phyloP scores from a whole-genome alignment of 768 basidiomycete genomes.

The Scleroderma bovista region DNA sequence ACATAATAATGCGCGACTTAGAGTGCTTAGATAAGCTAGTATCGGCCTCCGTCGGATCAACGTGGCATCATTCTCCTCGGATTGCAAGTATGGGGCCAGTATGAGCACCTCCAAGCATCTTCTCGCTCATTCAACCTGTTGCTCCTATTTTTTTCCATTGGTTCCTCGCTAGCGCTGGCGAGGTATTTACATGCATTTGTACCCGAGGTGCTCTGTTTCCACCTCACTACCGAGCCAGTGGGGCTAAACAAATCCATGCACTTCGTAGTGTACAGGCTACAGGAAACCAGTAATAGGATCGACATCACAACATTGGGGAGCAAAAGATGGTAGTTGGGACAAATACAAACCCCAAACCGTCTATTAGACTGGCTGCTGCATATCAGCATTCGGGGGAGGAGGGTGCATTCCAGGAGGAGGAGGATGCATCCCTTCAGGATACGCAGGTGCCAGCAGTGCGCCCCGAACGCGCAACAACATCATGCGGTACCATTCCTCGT shows the following conservation, averaged over 20 bases:
- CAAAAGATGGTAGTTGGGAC: neutral
- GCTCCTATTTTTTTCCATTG: too few relatives aligned
- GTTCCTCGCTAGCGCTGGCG: too few relatives aligned
- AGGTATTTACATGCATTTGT: neutral
- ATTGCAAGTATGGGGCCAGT: too few relatives aligned
- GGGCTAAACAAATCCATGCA: neutral
- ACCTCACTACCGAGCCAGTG: too few relatives aligned
- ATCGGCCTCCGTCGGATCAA: too few relatives aligned
- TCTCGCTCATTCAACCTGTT: too few relatives aligned
- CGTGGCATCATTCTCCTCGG: too few relatives aligned
- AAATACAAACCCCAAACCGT: neutral
- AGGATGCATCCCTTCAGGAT: slow-evolving; percentile 33
- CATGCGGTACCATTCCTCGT: slow-evolving; percentile 82
- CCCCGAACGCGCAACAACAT: slow-evolving; percentile 77
- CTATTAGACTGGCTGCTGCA: slow-evolving; percentile 18
- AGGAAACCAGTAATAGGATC: neutral
- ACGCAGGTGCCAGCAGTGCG: slow-evolving; percentile 54
- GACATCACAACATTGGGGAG: neutral
- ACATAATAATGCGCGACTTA: neutral
- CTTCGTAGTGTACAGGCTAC: neutral
- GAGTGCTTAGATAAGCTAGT: slow-evolving; percentile 16
- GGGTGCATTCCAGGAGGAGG: slow-evolving; percentile 33
- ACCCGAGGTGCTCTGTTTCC: too few relatives aligned
- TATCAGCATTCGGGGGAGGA: slow-evolving; percentile 30
- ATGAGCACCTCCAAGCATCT: too few relatives aligned